Base-by-base conservation (phyloP, 2,329 filamentous ascomycete species). In the Ambrosiella beaveri region DNA sequence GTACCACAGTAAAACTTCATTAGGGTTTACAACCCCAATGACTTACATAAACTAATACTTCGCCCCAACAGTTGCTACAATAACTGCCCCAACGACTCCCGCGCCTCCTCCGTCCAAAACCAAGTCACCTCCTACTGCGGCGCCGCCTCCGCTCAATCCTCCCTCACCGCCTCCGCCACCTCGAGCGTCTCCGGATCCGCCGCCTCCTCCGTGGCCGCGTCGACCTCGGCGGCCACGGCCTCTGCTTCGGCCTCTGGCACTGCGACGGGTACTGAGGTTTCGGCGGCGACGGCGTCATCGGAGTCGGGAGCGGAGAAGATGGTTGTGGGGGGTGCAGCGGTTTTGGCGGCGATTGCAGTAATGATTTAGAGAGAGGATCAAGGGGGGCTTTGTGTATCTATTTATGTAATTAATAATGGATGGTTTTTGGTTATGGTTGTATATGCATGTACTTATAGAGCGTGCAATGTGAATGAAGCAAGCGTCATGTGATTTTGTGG, bases 31-130 rank as follows among this genome's bases (percentile, higher is more conserved):
- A 56, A 12, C 17, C 45, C 39, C 49, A 41, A 41, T 7, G 6
- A 12, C n/a, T 41, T 41, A 4, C 27, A 27, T 41, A 41, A 41
- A 17, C 13, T 53, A 36, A 36, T n/a, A 13, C 13, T 17, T 12
- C 13, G 47, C 17, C 9, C 9, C 11, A 2, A 51, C 47, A 75
- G 74, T 61, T 78, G 75, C 74, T 78, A 71, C 70, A 75, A 76
- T 71, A 78, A 78, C 73, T 78, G 76, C 70, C 76, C 76, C 65
- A 68, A 73, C 64, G 75, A 78, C 66, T 1, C 65, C 55, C 69
- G 71, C 51, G 67, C 64, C 61, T 57, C 63, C 56, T 57, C 65
- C 17, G 69, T 68, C 63, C 62, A 67, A 54, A 65, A 68, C 63
- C 69, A 73, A 65, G 69, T 73, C 62, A 65, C 65, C 61, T 68